Evolutionary conservation across 768 basidiomycete species (phyloP).

Genomic region (Rhodotorula diobovata): DNA sequence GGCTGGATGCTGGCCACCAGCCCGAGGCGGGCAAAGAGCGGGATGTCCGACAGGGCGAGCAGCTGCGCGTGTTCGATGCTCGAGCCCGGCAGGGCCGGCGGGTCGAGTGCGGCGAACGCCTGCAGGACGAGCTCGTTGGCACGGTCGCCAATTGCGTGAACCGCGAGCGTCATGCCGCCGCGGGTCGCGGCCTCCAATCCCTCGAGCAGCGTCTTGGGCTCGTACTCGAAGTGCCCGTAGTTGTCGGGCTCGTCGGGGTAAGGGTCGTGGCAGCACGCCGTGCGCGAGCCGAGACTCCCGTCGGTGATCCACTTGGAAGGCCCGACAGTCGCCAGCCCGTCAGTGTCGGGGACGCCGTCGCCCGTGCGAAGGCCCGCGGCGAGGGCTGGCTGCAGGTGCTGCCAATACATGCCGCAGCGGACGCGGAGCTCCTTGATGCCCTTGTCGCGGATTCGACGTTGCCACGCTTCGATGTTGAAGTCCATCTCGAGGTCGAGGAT

Average conservation of each 20-base stretch:
- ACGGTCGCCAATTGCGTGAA: slow-evolving; percentile 44
- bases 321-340: slow-evolving; percentile 37
- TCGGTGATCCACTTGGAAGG: slow-evolving; percentile 43
- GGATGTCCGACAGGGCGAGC: slow-evolving; percentile 37
- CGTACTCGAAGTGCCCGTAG: slow-evolving; percentile 32
- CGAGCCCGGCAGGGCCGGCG: slow-evolving; percentile 30
- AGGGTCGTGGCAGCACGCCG: slow-evolving; percentile 42
- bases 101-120: slow-evolving; percentile 18
- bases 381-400: slow-evolving; percentile 36
- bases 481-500: slow-evolving; percentile 44
- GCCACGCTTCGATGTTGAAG: slow-evolving; percentile 38
- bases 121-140: slow-evolving; percentile 40
- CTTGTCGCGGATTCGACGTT: slow-evolving; percentile 15
- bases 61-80: slow-evolving; percentile 45
- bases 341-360: slow-evolving; percentile 33
- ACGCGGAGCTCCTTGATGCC: slow-evolving; percentile 36
- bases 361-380: slow-evolving; percentile 28
- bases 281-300: slow-evolving; percentile 42
- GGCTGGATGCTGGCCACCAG: slow-evolving; percentile 43
- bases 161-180: slow-evolving; percentile 40
- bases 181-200: slow-evolving; percentile 33
- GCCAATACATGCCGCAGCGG: slow-evolving; percentile 38
- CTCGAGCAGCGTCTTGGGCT: slow-evolving; percentile 14
- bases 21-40: slow-evolving; percentile 34
- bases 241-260: slow-evolving; percentile 39